These are phyloP conservation scores for Sphaerulina vaccinii DNA, from an alignment of 2,329 filamentous ascomycete species.

Conservation along the genomic window DNA sequence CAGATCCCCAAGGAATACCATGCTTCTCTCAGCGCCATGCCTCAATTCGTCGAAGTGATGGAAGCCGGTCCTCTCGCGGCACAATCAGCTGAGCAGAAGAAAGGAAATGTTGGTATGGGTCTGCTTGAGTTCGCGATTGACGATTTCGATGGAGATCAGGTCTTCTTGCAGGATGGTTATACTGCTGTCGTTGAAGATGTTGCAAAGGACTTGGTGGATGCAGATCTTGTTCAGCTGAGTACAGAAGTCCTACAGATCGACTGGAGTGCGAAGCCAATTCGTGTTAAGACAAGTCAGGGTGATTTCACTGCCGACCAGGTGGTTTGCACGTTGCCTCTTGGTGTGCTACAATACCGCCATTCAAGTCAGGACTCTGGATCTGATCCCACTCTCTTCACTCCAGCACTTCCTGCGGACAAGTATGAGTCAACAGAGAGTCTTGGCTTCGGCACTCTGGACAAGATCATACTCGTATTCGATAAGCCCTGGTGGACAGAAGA, in stretches of 20 bases:
- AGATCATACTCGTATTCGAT: conserved; percentile 28
- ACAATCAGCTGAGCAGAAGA: conserved; percentile 25
- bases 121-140: conserved; percentile 31
- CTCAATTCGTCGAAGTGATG: conserved; percentile 29
- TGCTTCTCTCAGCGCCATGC: conserved; percentile 18
- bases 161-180: conserved; percentile 31
- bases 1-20: conserved; percentile 22
- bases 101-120: conserved; percentile 20
- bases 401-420: conserved; percentile 22
- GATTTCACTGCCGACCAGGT: conserved; percentile 23
- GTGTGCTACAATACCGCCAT: conserved; percentile 24
- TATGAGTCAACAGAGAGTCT: conserved; percentile 19
- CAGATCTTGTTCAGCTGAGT: conserved; percentile 14
- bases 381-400: conserved; percentile 18
- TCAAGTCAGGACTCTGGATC: not conserved
- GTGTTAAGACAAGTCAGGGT: conserved; percentile 16
- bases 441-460: conserved; percentile 31
- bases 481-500: conserved; percentile 27
- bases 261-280: conserved; percentile 21
- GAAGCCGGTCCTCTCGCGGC: conserved; percentile 29
- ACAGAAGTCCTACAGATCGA: conserved; percentile 19
- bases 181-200: conserved; percentile 26
- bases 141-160: conserved; percentile 31
- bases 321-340: conserved; percentile 28
- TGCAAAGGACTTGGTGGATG: conserved; percentile 20